phyloP scores from a whole-genome alignment of 352 stramenopile species.

The Aphanomyces astaci region DNA sequence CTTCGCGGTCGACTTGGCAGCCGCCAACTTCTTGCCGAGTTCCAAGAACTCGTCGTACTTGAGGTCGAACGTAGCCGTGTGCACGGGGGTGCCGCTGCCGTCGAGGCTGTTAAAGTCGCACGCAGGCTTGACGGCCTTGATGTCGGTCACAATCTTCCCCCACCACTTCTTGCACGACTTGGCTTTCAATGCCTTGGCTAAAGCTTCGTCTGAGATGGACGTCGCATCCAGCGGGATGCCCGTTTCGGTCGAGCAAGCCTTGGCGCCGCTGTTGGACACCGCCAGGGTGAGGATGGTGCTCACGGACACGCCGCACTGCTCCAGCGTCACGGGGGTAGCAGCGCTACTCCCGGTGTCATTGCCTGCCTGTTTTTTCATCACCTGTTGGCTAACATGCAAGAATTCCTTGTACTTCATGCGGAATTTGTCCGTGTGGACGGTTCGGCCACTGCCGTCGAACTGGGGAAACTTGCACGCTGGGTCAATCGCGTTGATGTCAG shows the following conservation, averaged over 20 bases:
- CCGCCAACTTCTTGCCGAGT: neutral
- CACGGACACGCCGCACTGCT: neutral
- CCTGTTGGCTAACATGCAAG: neutral
- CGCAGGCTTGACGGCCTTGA: neutral
- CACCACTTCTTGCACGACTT: conserved; percentile 1
- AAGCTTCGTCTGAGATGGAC: neutral
- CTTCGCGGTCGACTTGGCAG: neutral
- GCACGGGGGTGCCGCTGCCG: neutral
- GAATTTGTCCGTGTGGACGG: neutral
- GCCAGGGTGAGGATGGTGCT: neutral
- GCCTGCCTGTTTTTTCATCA: neutral
- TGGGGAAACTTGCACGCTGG: neutral
- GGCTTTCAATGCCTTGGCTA: neutral
- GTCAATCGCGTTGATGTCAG: neutral
- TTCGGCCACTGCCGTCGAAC: neutral
- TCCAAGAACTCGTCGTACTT: neutral
- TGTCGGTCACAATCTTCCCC: neutral
- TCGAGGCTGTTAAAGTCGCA: neutral
- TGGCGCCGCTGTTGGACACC: neutral
- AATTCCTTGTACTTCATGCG: conserved; percentile 2
- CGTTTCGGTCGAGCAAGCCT: neutral
- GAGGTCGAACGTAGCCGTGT: neutral
- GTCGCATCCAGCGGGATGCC: neutral
- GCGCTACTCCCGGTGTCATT: neutral
- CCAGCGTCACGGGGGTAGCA: neutral